Evolutionary conservation across 345 rosid genomes (phyloP).

Genomic region (Erodium maritimum): DNA sequence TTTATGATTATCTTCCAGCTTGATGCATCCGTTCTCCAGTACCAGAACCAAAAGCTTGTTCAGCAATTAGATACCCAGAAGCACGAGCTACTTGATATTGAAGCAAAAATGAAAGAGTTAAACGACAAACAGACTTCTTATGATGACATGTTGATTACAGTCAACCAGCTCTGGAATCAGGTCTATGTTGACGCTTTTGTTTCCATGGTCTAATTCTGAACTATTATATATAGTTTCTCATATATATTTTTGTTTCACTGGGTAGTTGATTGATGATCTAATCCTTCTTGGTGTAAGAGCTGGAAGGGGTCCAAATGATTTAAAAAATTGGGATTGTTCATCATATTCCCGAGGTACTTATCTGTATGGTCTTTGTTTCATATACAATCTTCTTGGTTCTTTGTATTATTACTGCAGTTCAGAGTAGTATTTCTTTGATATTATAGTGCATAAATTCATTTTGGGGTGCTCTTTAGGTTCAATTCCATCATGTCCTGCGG

Average conservation of each 20-base stretch:
- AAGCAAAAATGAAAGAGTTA: constrained; percentile 40
- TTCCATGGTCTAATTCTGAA: background rate
- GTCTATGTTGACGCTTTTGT: constrained; percentile 13
- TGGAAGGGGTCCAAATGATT: constrained; percentile 41
- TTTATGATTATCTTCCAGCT: constrained; percentile 26
- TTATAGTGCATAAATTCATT: constrained; percentile 12
- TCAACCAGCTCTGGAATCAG: constrained; percentile 70
- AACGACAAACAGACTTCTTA: constrained; percentile 47
- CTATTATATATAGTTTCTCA: background rate
- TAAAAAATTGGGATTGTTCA: constrained; percentile 34
- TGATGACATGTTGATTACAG: constrained; percentile 45
- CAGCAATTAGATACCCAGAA: constrained; percentile 70
- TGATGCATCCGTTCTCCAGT: constrained; percentile 67
- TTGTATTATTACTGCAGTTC: background rate
- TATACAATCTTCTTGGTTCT: background rate
- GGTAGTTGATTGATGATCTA: constrained; percentile 84
- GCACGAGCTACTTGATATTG: constrained; percentile 57
- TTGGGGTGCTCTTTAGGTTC: constrained; percentile 36
- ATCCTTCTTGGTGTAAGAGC: constrained; percentile 59
- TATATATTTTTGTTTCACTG: background rate
- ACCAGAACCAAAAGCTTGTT: constrained; percentile 75
- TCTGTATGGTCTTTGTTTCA: background rate
- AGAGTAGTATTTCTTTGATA: constrained; percentile 1
- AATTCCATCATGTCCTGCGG: constrained; percentile 54
- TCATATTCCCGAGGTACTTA: constrained; percentile 38